Evolutionary conservation across 2,329 filamentous ascomycete species (phyloP).

Genomic region (Neonectria hederae): DNA sequence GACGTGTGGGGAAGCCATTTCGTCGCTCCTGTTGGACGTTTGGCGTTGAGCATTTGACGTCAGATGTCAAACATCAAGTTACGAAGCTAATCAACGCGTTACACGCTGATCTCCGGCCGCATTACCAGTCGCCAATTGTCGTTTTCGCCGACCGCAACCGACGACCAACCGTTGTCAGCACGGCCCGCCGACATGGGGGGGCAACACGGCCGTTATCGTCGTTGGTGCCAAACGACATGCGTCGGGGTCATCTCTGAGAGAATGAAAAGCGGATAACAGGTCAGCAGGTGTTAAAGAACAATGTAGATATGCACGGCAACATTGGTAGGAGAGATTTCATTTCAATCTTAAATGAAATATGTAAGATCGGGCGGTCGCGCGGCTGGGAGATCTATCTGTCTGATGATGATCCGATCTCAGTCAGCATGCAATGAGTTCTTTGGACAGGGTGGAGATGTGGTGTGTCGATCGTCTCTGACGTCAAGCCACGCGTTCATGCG

Average conservation of each 20-base stretch:
- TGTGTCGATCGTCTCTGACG: not conserved
- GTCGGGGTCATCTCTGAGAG: constrained; percentile 12
- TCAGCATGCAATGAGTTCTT: not conserved
- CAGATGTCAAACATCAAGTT: not conserved
- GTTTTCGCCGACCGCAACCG: constrained; percentile 3
- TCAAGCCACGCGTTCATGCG: not conserved
- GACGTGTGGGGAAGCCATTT: constrained; percentile 1
- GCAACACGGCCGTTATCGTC: not conserved
- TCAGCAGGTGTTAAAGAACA: not conserved
- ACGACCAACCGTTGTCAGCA: constrained; percentile 1
- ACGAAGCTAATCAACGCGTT: not conserved
- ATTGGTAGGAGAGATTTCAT: not conserved
- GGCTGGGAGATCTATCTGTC: not conserved
- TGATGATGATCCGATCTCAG: not conserved
- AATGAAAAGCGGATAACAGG: constrained; percentile 11
- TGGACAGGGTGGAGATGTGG: not conserved
- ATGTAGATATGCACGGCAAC: not conserved
- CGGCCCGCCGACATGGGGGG: not conserved
- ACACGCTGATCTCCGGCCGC: not conserved
- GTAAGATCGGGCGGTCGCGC: not conserved
- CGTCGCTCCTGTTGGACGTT: not conserved
- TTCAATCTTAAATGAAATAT: not conserved
- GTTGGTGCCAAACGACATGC: constrained; percentile 15
- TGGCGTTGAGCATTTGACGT: not conserved
- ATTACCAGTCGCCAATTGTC: not conserved